These are phyloP conservation scores for Blastomyces percursus DNA, from an alignment of 2,329 filamentous ascomycete genomes.

Conservation along the genomic window DNA sequence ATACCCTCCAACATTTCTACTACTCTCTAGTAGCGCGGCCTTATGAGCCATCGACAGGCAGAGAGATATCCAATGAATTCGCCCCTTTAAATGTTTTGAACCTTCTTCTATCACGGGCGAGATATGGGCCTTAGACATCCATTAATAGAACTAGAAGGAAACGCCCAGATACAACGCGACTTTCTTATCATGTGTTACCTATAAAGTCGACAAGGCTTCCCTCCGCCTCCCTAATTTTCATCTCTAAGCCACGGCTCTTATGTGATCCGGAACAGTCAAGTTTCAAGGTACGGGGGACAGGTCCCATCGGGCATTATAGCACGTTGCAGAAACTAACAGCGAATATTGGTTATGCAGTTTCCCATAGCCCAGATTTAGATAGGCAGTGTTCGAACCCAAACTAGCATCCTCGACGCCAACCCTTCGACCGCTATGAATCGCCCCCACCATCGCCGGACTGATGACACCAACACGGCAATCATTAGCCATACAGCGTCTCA, in stretches of 20 bases:
- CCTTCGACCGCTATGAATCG: too few relatives aligned
- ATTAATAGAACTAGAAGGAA: background rate
- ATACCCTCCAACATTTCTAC: background rate
- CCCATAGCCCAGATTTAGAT: background rate
- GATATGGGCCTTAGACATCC: background rate
- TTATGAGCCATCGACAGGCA: background rate
- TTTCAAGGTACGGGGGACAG: background rate
- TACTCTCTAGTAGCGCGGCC: background rate
- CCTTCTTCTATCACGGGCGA: background rate
- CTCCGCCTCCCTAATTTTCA: background rate
- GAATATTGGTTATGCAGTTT: background rate
- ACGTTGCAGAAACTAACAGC: background rate
- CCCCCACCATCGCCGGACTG: background rate
- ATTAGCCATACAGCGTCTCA: slow-evolving; percentile 21
- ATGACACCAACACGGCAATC: background rate
- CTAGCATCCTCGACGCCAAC: background rate
- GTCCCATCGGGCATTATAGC: background rate
- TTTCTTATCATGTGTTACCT: background rate
- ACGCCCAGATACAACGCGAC: background rate
- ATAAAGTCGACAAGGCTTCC: background rate
- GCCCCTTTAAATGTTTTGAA: background rate
- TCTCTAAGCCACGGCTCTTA: background rate
- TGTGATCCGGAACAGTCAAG: background rate
- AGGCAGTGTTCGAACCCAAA: background rate
- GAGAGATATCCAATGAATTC: background rate